Conservation (phyloP, 768 basidiomycete genomes). For the Lyophyllum atratum region DNA sequence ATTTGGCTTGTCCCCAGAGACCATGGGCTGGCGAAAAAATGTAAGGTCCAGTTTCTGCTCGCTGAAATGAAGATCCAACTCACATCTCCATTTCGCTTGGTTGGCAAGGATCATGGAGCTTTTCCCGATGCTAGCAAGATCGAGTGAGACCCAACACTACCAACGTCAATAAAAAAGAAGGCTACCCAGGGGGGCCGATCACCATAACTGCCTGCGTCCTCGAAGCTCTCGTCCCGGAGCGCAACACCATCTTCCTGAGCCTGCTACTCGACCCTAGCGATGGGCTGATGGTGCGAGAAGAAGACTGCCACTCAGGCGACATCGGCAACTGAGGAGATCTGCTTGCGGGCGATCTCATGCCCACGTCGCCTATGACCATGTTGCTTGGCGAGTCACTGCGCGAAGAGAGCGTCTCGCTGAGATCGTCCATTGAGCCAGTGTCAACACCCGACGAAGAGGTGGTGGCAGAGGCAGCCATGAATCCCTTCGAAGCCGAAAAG, state of each 20-base stretch:
- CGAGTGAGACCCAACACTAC: background rate
- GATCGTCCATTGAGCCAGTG: conserved; percentile 37
- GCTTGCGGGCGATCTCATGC: background rate
- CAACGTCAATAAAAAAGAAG: background rate
- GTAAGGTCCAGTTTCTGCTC: background rate
- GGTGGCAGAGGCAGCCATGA: conserved; percentile 36
- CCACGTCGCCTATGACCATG: background rate
- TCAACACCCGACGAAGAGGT: conserved; percentile 25
- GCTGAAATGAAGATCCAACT: conserved; percentile 11
- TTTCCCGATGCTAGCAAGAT: conserved; percentile 58
- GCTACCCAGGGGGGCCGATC: conserved; percentile 63
- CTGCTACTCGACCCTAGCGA: conserved; percentile 40
- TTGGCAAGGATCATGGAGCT: conserved; percentile 69
- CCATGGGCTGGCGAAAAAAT: conserved; percentile 50
- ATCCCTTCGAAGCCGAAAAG: conserved; percentile 43
- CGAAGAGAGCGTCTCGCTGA: conserved; percentile 44
- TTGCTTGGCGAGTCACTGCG: conserved; percentile 37
- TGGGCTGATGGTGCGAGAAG: conserved; percentile 34
- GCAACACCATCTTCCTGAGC: conserved; percentile 45
- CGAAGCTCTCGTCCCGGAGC: conserved; percentile 40
- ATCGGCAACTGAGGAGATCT: background rate
- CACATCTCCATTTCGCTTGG: conserved; percentile 73
- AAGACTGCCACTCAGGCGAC: conserved; percentile 20
- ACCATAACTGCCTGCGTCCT: conserved; percentile 64
- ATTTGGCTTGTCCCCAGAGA: conserved; percentile 78